Evolutionary conservation across 108 stramenopile species (phyloP).

Genomic region (Aurantiochytrium sp.): DNA sequence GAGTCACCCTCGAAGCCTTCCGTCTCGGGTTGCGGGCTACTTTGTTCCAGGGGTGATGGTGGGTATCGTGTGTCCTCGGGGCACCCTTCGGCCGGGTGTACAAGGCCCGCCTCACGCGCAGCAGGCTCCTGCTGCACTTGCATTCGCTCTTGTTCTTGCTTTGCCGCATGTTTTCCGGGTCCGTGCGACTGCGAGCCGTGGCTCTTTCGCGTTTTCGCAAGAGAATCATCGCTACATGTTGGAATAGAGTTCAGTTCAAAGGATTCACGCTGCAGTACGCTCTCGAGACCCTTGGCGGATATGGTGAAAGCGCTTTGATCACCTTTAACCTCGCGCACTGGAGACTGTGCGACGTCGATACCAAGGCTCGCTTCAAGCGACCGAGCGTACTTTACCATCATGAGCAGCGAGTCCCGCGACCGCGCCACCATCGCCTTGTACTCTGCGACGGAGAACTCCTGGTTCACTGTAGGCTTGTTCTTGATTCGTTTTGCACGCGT

Average conservation of each 20-base stretch:
- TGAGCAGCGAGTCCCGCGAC: background rate
- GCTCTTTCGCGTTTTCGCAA: no score
- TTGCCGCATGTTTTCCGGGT: no score
- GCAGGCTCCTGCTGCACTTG: background rate
- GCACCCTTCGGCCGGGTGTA: background rate
- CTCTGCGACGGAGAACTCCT: background rate
- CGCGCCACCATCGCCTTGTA: background rate
- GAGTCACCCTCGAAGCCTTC: background rate
- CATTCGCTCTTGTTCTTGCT: no score
- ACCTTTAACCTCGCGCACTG: background rate
- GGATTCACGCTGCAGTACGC: no score
- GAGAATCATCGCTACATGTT: no score
- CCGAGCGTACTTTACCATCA: background rate
- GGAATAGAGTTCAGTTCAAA: no score
- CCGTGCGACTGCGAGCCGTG: no score
- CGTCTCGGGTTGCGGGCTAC: background rate
- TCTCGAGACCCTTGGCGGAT: background rate
- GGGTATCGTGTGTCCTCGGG: background rate
- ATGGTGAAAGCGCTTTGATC: background rate
- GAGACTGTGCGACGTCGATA: background rate
- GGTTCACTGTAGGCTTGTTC: constrained; percentile 29
- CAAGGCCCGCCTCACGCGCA: background rate
- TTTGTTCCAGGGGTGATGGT: background rate
- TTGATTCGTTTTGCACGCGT: constrained; percentile 23
- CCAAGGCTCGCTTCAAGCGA: background rate